These are phyloP conservation scores for Colletotrichum orbiculare DNA, from an alignment of 2,329 filamentous ascomycete genomes.

Conservation along the genomic window DNA sequence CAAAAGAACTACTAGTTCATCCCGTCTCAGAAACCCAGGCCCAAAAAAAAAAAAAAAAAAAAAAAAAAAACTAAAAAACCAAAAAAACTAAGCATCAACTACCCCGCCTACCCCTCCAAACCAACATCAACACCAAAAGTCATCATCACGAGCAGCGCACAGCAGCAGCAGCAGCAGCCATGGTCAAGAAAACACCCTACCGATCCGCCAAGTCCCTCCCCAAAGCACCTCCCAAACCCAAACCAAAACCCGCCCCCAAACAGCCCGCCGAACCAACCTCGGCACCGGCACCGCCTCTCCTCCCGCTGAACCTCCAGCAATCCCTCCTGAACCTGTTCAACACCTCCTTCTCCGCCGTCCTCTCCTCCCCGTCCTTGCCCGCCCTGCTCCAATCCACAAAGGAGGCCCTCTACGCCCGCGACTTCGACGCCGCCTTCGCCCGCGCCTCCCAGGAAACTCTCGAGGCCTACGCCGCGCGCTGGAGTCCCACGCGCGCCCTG, in stretches of 20 bases:
- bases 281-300: not conserved
- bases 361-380: slow-evolving; percentile 59
- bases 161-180: not conserved
- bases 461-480: slow-evolving; percentile 86
- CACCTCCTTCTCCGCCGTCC: slow-evolving; percentile 66
- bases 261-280: not conserved
- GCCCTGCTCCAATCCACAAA: slow-evolving; percentile 83
- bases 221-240: slow-evolving; percentile 5
- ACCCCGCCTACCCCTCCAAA: slow-evolving; percentile 7
- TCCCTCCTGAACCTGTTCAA: slow-evolving; percentile 79
- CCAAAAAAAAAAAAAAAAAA: not conserved
- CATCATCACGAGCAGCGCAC: not conserved
- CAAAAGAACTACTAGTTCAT: too few species aligned
- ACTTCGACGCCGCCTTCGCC: slow-evolving; percentile 85
- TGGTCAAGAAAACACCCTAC: slow-evolving; percentile 27
- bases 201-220: slow-evolving; percentile 11
- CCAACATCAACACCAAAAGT: slow-evolving; percentile 2
- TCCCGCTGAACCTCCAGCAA: slow-evolving; percentile 62
- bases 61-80: too few species aligned
- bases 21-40: too few species aligned
- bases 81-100: too few species aligned
- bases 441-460: slow-evolving; percentile 65
- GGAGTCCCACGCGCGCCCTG: slow-evolving; percentile 88
- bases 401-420: slow-evolving; percentile 83
- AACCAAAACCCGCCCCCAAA: not conserved